Evolutionary conservation across 2,329 filamentous ascomycete species (phyloP).

Genomic region (Mycogone perniciosa): DNA sequence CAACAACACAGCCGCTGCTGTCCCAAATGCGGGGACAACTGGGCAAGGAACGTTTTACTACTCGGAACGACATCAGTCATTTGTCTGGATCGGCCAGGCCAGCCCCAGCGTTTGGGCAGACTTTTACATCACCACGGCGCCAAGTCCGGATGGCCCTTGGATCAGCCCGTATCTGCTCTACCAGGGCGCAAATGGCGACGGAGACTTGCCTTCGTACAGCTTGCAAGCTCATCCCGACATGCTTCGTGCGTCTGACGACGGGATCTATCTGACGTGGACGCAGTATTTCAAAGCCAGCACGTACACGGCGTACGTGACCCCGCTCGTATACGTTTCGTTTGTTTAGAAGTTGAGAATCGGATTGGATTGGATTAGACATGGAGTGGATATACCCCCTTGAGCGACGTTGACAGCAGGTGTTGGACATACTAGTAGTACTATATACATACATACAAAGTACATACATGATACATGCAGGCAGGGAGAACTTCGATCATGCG

Average conservation of each 20-base stretch:
- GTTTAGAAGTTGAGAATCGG: constrained; percentile 3
- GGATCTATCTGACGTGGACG: constrained; percentile 15
- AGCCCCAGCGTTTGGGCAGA: constrained; percentile 15
- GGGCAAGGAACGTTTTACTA: constrained; percentile 21
- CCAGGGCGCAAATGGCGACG: constrained; percentile 8
- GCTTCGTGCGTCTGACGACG: constrained; percentile 9
- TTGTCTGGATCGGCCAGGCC: constrained; percentile 19
- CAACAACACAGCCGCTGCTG: constrained; percentile 9
- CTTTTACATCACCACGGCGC: constrained; percentile 18
- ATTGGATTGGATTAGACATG: background rate
- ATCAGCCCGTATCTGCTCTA: constrained; percentile 11
- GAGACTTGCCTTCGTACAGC: constrained; percentile 10
- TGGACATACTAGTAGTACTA: background rate
- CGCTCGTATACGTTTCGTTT: constrained; percentile 14
- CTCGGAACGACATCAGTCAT: constrained; percentile 15
- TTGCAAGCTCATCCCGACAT: constrained; percentile 12
- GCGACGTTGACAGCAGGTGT: background rate
- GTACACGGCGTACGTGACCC: constrained; percentile 12
- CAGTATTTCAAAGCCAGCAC: constrained; percentile 12
- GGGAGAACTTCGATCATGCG: background rate
- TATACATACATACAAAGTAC: background rate
- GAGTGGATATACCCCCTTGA: constrained; percentile 2
- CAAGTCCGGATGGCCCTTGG: constrained; percentile 13
- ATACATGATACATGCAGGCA: background rate
- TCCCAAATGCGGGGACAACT: constrained; percentile 17